Evolutionary conservation across 2,329 filamentous ascomycete genomes (phyloP).

Genomic region (Colletotrichum endophyticum): DNA sequence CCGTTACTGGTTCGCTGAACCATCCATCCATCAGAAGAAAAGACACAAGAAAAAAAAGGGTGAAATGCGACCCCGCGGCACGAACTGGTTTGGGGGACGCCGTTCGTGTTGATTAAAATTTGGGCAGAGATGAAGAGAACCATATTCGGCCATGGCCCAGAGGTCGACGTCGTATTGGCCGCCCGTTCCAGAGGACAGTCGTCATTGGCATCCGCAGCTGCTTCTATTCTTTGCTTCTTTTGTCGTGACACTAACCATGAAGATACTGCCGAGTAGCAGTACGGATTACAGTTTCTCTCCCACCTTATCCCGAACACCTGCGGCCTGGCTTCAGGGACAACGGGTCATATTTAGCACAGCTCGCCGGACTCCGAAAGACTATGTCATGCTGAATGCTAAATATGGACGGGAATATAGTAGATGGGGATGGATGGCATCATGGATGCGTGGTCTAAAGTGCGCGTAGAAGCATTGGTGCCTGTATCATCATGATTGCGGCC

Average conservation of each 20-base stretch:
- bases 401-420: neutral
- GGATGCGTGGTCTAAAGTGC: neutral
- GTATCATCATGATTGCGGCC: constrained; percentile 7
- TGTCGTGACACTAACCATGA: neutral
- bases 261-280: neutral
- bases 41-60: neutral
- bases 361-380: constrained; percentile 10
- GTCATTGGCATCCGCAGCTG: neutral
- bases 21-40: neutral
- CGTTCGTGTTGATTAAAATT: constrained; percentile 13
- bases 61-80: neutral
- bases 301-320: neutral
- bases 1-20: neutral
- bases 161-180: neutral
- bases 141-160: neutral
- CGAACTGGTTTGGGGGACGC: constrained; percentile 6
- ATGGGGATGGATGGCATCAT: neutral
- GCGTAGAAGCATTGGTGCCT: neutral
- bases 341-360: neutral
- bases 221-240: neutral
- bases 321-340: neutral
- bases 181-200: neutral
- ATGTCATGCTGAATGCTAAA: constrained; percentile 8
- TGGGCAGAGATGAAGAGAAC: constrained; percentile 8
- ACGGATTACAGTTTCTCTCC: neutral